These are phyloP conservation scores for Colletotrichum agaves DNA, from an alignment of 2,329 filamentous ascomycete species.

Conservation along the genomic window DNA sequence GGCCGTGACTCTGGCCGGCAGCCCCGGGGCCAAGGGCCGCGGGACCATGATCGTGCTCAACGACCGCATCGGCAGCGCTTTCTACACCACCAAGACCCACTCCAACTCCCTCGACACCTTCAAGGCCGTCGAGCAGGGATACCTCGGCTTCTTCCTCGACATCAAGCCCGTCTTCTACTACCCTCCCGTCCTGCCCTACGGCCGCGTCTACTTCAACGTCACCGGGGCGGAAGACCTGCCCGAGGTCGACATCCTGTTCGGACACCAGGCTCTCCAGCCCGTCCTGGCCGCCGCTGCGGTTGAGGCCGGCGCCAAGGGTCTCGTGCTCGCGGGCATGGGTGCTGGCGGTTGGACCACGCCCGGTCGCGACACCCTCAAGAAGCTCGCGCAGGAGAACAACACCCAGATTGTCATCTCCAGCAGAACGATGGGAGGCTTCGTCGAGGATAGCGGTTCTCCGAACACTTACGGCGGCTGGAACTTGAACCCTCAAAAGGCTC, in stretches of 20 bases:
- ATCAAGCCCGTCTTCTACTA: slow-evolving; percentile 71
- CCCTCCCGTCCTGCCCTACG: slow-evolving; percentile 58
- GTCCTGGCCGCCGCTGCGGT: slow-evolving; percentile 59
- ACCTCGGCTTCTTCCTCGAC: slow-evolving; percentile 68
- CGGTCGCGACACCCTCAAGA: slow-evolving; percentile 53
- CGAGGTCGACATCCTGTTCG: slow-evolving; percentile 66
- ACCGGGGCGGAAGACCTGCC: slow-evolving; percentile 53
- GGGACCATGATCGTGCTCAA: slow-evolving; percentile 71
- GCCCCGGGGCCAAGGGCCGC: slow-evolving; percentile 55
- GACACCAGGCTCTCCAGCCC: slow-evolving; percentile 63
- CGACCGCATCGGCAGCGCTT: slow-evolving; percentile 58
- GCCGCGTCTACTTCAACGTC: slow-evolving; percentile 57
- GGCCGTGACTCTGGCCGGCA: slow-evolving; percentile 66
- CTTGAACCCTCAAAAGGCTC: slow-evolving; percentile 66
- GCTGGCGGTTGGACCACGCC: slow-evolving; percentile 59
- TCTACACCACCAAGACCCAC: slow-evolving; percentile 70
- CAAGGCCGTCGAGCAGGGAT: slow-evolving; percentile 65
- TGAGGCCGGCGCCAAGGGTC: slow-evolving; percentile 61
- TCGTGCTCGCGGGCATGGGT: slow-evolving; percentile 66
- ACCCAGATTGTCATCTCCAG: slow-evolving; percentile 63
- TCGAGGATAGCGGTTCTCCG: slow-evolving; percentile 52
- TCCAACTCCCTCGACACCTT: slow-evolving; percentile 73
- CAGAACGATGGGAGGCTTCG: slow-evolving; percentile 62
- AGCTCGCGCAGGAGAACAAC: slow-evolving; percentile 55
- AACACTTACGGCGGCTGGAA: slow-evolving; percentile 58